These are phyloP conservation scores for Fusarium sp. DNA, from an alignment of 2,329 filamentous ascomycete genomes.

Conservation along the genomic window DNA sequence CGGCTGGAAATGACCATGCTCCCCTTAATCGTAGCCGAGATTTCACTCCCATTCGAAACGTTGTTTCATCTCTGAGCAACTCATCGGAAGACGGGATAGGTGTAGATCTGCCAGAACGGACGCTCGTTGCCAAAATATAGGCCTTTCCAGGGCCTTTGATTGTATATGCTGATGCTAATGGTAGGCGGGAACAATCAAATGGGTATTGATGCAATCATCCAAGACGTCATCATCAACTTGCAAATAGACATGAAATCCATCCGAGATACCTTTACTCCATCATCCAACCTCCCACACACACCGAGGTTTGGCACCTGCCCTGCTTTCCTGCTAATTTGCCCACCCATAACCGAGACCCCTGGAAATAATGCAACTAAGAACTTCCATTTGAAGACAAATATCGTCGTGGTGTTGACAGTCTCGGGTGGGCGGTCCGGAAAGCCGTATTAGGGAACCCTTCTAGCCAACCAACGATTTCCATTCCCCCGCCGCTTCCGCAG, in stretches of 20 bases:
- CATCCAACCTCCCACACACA: background rate
- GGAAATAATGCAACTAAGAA: conserved; percentile 2
- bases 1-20: background rate
- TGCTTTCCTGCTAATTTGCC: conserved; percentile 14
- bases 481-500: conserved; percentile 2
- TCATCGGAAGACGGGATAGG: background rate
- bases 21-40: background rate
- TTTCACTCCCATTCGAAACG: background rate
- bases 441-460: conserved; percentile 22
- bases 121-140: background rate
- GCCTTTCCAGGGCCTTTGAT: background rate
- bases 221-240: conserved; percentile 33
- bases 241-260: conserved; percentile 20
- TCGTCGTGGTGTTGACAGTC: conserved; percentile 17
- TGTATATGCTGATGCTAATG: conserved; percentile 8
- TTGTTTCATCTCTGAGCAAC: background rate
- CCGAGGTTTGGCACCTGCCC: conserved; percentile 6
- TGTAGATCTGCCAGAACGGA: background rate
- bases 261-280: conserved; percentile 24
- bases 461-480: conserved; percentile 31
- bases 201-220: conserved; percentile 39
- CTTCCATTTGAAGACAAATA: conserved; percentile 4
- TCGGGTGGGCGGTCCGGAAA: conserved; percentile 37
- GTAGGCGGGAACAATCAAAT: conserved; percentile 32
- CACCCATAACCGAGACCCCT: conserved; percentile 14